Percentiles rank a stretch among this genome's conserved stretches.
phyloP scores from a whole-genome alignment of 108 stramenopile genomes.

The Poteriospumella lacustris region DNA sequence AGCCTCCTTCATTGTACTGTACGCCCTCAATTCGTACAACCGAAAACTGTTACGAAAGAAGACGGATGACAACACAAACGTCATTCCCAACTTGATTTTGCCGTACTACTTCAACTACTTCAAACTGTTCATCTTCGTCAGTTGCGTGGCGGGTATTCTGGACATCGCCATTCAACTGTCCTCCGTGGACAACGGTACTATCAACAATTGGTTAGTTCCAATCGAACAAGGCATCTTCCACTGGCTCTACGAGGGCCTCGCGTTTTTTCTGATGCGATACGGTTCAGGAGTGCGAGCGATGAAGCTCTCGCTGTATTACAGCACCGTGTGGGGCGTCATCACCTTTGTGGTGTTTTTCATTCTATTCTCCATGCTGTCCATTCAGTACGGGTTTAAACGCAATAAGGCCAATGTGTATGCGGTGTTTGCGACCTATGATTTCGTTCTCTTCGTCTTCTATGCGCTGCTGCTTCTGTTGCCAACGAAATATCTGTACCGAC shows the following conservation, averaged over 20 bases:
- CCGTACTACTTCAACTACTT: neutral
- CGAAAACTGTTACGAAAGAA: neutral
- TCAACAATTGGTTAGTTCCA: neutral
- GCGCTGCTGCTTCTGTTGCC: neutral
- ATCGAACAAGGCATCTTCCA: neutral
- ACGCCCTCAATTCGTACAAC: neutral
- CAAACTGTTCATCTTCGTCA: neutral
- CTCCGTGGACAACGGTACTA: neutral
- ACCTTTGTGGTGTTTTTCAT: neutral
- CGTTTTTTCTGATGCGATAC: constrained; percentile 26
- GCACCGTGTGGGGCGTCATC: constrained; percentile 8
- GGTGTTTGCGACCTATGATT: neutral
- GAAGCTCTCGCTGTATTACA: neutral
- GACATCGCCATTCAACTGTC: neutral
- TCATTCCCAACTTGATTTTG: neutral
- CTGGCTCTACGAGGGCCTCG: constrained; percentile 13
- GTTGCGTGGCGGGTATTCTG: neutral
- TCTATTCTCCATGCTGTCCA: neutral
- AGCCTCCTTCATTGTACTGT: neutral
- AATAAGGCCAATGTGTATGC: neutral
- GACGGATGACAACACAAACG: neutral
- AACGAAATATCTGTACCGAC: neutral
- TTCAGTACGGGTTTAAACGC: too few relatives aligned
- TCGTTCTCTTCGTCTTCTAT: neutral
- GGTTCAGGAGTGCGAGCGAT: constrained; percentile 23